Conservation (phyloP, 305 asterid genomes). For the Petunia hybrid region DNA sequence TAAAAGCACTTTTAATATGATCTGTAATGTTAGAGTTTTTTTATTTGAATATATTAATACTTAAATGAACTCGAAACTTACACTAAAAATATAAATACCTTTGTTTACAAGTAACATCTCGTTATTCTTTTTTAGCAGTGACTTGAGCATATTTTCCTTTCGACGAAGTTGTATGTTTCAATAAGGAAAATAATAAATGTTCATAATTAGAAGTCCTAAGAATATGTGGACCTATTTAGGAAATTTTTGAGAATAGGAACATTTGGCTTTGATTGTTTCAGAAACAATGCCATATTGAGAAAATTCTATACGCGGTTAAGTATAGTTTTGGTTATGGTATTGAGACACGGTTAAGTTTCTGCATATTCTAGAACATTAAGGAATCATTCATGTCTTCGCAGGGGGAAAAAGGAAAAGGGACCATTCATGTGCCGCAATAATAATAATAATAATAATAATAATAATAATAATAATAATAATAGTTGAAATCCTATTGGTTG, state of each 20-base stretch:
- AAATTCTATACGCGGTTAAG: neutral
- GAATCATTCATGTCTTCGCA: no score
- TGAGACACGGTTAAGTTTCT: conserved; percentile 32
- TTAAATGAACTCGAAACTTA: no score
- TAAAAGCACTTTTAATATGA: neutral
- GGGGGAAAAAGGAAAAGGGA: no score
- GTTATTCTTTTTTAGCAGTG: neutral
- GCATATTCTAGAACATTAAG: conserved; percentile 20
- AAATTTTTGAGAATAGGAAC: neutral
- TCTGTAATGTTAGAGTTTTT: no score
- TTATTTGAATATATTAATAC: no score
- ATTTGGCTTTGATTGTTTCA: neutral
- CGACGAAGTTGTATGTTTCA: neutral
- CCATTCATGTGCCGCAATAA: no score
- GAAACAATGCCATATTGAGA: neutral
- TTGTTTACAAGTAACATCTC: neutral
- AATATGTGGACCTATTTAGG: neutral
- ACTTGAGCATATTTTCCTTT: neutral
- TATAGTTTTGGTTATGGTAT: no score
- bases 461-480: no score
- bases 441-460: no score
- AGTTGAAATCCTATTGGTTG: no score
- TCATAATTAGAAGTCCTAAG: neutral
- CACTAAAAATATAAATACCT: no score
- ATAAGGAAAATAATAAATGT: neutral